Evolutionary conservation across 306 rosid species (phyloP), one percentile per base, ranked within the genome.

Genomic region (Cucumis melo): DNA sequence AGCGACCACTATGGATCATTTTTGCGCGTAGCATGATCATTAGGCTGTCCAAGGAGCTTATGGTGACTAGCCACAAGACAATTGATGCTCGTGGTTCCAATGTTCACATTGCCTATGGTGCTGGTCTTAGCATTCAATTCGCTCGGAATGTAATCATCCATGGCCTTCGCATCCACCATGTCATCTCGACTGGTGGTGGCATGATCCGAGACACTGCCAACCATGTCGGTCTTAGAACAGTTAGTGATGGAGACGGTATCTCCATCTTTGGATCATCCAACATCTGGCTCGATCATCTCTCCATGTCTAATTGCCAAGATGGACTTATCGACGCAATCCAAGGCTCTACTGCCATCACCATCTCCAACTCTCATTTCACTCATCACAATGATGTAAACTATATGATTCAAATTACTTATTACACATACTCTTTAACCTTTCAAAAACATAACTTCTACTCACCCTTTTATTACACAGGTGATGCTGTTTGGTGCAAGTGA

Each of bases 231-330:
- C 0, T 63, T 3, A 78, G 98, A 59, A 86, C 91, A 0, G 72
- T 39, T 10, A 84, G 90, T 16, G 97, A 93, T 32, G 98, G 98
- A 0, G 98, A 93, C 34, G 98, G 92, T 13, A 39, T 93, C 64
- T 84, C 94, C 8, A 16, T 93, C 38, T 93, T 84, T 2, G 90
- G 91, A 1, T 80, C 97, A 19, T 77, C 91, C 5, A 82, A 91
- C 86, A 62, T 93, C 51, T 93, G 98, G 97, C 78, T 91, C 2
- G 98, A 93, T 59, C 98, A 90, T 34, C 46, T 93, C 20, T 93
- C 98, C 1, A 76, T 93, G 85, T 85, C 89, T 53, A 80, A 76
- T 0, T 83, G 85, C 42, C 83, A 67, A 0, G 98, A 93, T 48
- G 98, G 98, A 15, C 93, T 93, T 9, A 16, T 90, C 14, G 98